Percentiles rank a stretch among this genome's conserved stretches.
These are phyloP conservation scores for Beta lomatogona DNA, from an alignment of 179 eudicot species.

Conservation along the genomic window DNA sequence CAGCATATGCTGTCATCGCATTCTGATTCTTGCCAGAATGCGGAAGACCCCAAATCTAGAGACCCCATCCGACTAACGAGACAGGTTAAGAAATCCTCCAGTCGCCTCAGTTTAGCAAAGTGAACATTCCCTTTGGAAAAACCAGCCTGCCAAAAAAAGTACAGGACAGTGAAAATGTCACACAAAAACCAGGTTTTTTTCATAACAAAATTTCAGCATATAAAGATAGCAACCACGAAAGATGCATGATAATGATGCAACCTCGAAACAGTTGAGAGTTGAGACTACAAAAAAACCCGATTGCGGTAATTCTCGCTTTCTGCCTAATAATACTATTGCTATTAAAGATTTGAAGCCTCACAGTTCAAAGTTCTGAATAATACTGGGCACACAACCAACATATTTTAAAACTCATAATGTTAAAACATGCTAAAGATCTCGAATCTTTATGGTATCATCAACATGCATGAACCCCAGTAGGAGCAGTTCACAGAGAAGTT, in stretches of 20 bases:
- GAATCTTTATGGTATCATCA: not conserved
- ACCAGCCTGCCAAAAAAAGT: constrained; percentile 35
- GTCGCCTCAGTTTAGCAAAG: constrained; percentile 52
- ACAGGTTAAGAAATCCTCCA: constrained; percentile 68
- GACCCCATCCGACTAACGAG: constrained; percentile 51
- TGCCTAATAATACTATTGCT: not conserved
- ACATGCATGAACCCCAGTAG: not conserved
- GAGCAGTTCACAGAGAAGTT: not conserved
- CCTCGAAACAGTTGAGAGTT: not conserved
- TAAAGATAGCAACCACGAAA: not conserved
- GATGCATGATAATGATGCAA: not conserved
- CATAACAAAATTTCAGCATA: not conserved
- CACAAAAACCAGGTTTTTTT: not conserved
- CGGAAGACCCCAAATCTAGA: constrained; percentile 39
- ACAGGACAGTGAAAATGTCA: not conserved
- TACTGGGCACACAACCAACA: not conserved
- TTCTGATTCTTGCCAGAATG: constrained; percentile 48
- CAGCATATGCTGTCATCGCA: constrained; percentile 56
- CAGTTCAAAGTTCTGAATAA: not conserved
- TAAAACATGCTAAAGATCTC: not conserved
- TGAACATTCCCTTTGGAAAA: constrained; percentile 48
- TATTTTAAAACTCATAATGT: not conserved
- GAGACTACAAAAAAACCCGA: not conserved
- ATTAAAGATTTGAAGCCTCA: not conserved
- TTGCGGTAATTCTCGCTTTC: not conserved